These are phyloP conservation scores for Coemansia sp. DNA, from an alignment of 192 early-diverging fungal species.

Conservation along the genomic window DNA sequence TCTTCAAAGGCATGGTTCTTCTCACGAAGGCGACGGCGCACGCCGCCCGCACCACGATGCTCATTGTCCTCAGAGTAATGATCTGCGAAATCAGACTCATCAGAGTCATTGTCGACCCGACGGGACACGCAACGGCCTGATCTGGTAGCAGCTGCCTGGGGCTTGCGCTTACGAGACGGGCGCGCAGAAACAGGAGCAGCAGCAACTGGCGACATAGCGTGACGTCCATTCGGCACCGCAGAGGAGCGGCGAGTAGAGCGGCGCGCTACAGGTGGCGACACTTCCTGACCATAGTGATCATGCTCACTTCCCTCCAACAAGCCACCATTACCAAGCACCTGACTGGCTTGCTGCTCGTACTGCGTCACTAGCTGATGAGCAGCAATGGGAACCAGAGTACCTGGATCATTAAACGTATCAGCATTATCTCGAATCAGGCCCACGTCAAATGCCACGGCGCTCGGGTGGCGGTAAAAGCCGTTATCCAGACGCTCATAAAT, in stretches of 20 bases:
- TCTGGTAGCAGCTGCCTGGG: not conserved
- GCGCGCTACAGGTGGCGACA: not conserved
- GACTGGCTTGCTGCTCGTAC: slow-evolving; percentile 20
- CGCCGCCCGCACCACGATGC: not conserved
- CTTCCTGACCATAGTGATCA: slow-evolving; percentile 2
- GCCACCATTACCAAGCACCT: not conserved
- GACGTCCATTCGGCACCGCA: not conserved
- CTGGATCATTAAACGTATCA: slow-evolving; percentile 65
- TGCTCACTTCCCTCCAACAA: not conserved
- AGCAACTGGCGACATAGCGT: not conserved
- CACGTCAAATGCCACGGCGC: slow-evolving; percentile 71
- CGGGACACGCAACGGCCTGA: slow-evolving; percentile 9
- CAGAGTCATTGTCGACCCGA: not conserved
- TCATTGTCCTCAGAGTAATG: not conserved
- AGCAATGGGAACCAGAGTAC: slow-evolving; percentile 34
- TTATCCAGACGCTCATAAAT: slow-evolving; percentile 60
- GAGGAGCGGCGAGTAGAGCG: slow-evolving; percentile 7
- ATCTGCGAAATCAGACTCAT: slow-evolving; percentile 7
- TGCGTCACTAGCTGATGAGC: slow-evolving; percentile 30
- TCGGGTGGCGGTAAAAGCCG: slow-evolving; percentile 63
- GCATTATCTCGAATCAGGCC: slow-evolving; percentile 67
- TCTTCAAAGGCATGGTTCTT: not conserved
- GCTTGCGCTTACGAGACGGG: slow-evolving; percentile 28
- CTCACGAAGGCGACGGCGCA: not conserved
- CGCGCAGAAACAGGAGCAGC: not conserved